Base-by-base conservation (phyloP, 176 grass and related monocot genomes). In the Oryza glaberrima region DNA sequence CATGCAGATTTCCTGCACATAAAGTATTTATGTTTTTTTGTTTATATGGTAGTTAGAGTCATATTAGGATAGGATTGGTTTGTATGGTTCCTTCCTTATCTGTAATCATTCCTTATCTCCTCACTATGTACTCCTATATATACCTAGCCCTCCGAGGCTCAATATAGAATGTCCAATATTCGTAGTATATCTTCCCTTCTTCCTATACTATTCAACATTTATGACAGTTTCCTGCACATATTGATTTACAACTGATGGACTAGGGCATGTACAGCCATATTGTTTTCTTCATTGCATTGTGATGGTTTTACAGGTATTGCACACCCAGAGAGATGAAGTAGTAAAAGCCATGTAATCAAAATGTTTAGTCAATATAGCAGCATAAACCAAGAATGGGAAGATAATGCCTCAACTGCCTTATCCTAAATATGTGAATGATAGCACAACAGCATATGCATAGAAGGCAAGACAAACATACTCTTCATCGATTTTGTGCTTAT, bases 321-420 rank as follows among this genome's bases (percentile, higher is more conserved):
- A 73, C 15, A 15, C 20, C 19, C 46, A 69, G 66, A 78, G 80
- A 72, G 5, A 82, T 78, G 77, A 82, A 73, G n/a, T 49, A 65
- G 15, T 51, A 65, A 41, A 65, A 41, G 67, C 14, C 52, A 83
- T 82, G 52, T 66, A 76, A 76, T 73, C 17, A 51, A 72, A 43
- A 83, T 1, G 60, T 44, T 17, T 17, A 76, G 26, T 11, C 17
- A 41, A 64, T 40, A 75, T 30, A 67, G 46, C 43, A 75, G 48
- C 48, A 11, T 35, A 86, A 75, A 81, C 70, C 16, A 83, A 17
- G 74, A 79, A 70, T 25, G 60, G 9, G 43, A 28, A 91, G 41
- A 83, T 19, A 40, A 76, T 70, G 76, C 38, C 36, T 69, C 73
- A 78, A 52, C 4, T 64, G 19, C 35, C 30, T 14, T 75, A 85